phyloP scores from a whole-genome alignment of 2,329 filamentous ascomycete genomes.

The Colletotrichum tropicale region DNA sequence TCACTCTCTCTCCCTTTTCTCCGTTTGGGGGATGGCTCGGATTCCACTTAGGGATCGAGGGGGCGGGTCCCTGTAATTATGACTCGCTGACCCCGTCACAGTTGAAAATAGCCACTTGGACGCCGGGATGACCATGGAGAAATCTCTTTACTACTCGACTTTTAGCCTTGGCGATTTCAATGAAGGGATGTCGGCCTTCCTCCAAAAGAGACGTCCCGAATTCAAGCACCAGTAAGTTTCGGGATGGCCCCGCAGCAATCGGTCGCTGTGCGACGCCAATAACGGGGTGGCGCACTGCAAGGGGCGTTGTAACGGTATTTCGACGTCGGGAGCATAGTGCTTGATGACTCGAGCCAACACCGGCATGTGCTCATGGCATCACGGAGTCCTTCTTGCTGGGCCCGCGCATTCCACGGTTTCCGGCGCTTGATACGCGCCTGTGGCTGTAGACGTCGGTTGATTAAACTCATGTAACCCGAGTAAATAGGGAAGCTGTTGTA shows the following conservation, averaged over 20 bases:
- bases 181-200: constrained; percentile 44
- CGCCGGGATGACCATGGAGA: constrained; percentile 40
- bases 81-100: constrained; percentile 28
- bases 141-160: constrained; percentile 39
- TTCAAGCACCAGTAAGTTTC: constrained; percentile 24
- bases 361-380: not conserved
- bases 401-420: not conserved
- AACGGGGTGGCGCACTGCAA: not conserved
- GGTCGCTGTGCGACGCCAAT: not conserved
- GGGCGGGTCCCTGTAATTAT: not conserved
- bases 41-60: not conserved
- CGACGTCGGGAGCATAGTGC: not conserved
- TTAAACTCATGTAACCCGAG: not conserved
- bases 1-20: not conserved
- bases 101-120: constrained; percentile 45
- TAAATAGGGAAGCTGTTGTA: not conserved
- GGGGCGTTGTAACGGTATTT: not conserved
- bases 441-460: not conserved
- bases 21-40: not conserved
- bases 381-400: not conserved
- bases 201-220: constrained; percentile 38
- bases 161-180: constrained; percentile 42
- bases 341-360: not conserved
- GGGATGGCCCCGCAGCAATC: not conserved
- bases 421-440: not conserved